Conservation (phyloP, 2,329 filamentous ascomycete species). For the Xylaria sp. region DNA sequence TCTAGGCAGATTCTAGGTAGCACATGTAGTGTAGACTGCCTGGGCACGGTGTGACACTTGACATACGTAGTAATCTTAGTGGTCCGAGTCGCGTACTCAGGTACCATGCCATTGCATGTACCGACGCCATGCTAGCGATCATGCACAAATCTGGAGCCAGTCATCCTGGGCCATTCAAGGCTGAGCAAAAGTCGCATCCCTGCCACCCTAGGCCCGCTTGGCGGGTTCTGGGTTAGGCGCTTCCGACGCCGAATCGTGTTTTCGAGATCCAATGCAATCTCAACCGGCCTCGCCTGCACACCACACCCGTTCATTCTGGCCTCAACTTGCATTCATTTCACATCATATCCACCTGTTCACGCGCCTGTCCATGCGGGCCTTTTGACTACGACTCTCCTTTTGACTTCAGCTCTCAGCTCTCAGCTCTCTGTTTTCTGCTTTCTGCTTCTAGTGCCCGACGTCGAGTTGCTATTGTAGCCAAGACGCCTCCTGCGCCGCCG, state of each 20-base stretch:
- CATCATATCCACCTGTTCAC: neutral
- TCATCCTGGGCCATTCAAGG: slow-evolving; percentile 20
- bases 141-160: slow-evolving; percentile 12
- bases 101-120: neutral
- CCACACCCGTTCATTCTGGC: slow-evolving; percentile 7
- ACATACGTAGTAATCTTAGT: too few species aligned
- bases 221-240: slow-evolving; percentile 17
- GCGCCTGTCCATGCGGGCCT: neutral
- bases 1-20: too few species aligned
- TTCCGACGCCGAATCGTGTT: slow-evolving; percentile 25
- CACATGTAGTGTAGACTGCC: too few species aligned
- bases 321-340: slow-evolving; percentile 6
- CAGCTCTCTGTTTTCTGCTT: neutral
- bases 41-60: too few species aligned
- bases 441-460: neutral
- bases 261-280: slow-evolving; percentile 36
- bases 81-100: too few species aligned
- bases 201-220: slow-evolving; percentile 9
- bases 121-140: slow-evolving; percentile 16
- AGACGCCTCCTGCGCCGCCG: neutral
- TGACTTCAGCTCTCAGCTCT: slow-evolving; percentile 1
- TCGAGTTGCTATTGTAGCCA: neutral
- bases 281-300: slow-evolving; percentile 36
- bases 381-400: neutral
- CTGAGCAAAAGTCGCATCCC: slow-evolving; percentile 5